Base-by-base conservation (phyloP, 2,329 filamentous ascomycete genomes). In the Pseudogymnoascus sp. region DNA sequence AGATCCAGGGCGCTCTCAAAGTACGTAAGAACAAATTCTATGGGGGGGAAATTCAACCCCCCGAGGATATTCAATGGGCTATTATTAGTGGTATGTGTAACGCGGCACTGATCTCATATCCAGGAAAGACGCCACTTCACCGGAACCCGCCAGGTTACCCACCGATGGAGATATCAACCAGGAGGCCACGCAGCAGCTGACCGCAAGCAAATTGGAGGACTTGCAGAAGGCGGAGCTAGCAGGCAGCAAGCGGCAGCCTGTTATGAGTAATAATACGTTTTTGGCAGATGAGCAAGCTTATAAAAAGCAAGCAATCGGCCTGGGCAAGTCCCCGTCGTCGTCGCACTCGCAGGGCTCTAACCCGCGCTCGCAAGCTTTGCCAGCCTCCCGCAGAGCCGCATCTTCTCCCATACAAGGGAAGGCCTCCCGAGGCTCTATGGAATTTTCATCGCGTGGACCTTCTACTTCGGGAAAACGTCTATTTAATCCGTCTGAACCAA, bases 261-360 rank as follows among this genome's bases (percentile, higher is more conserved):
- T 54, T 25, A 54, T 54, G 48, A 54, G 25, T 54, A 54, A 54
- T 54, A 54, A 54, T 54, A 54, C 48, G 48, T 57, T 57, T n/a
- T 2, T 19, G 48, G 31, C 48, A 19, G 48, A 57, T n/a, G 48
- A 57, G 25, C 48, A 57, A 28, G 48, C 25, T 1, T 57, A 57
- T 57, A 57, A 57, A 57, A 57, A 57, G 48, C 48, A 57, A 31
- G 48, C 48, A 7, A 57, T 57, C 7, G 48, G 48, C n/a, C 48
- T 57, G 8, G 48, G 48, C 8, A 57, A 57, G 25, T 31, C 25
- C 14, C 48, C 48, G n/a, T 57, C 48, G 6, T 57, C 48, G n/a
- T 57, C 48, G 1, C 48, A 57, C n/a, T 57, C 48, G 6, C 48
- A 57, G 11, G 48, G 48, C 4, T 57, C 48, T 34, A 34, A n/a